Evolutionary conservation across 441 rosid genomes (phyloP), one percentile per base, ranked within the genome.

Genomic region (Gossypium gossypioides): DNA sequence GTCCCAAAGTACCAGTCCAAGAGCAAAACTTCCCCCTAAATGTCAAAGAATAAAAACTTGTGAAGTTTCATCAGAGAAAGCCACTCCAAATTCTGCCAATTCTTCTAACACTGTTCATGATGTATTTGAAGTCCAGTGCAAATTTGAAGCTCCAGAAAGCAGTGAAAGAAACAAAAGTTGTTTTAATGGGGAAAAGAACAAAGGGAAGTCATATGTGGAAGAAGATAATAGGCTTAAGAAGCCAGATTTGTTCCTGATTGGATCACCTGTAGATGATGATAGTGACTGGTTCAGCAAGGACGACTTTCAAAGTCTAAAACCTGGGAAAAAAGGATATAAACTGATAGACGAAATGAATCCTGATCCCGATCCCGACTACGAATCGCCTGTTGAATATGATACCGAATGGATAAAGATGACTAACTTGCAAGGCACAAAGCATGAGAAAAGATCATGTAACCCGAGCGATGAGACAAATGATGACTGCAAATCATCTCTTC

Each of bases 81-180:
- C 58, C 0, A 62, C 68, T 57, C 42, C 12, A 8, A 71, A 70
- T 70, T 40, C 85, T 68, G 60, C 74, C 15, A 25, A 55, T 62
- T 67, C 78, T 1, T 75, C 89, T 27, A 78, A 82, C 0, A 74
- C 71, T 76, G 83, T 88, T 6, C 88, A 86, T 19, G 96, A 89
- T 66, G 67, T 85, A 19, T 88, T 81, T 51, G 72, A 68, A 18
- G 91, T 92, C 67, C 88, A 88, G 0, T 74, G 59, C 61, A 68
- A 84, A 19, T 87, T 81, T 51, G 72, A 51, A 16, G 91, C 89
- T 70, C 89, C 89, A 1, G 75, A 61, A 75, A 71, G 58, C 13
- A 73, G 71, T 8, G 81, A 74, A 42, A 67, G 32, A 32, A 24
- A 68, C 37, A 84, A 77, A 76, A 21, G 42, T 75, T 72, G 32